Conservation (phyloP, 75 land plant species). For the Ceratopteris richardii region DNA sequence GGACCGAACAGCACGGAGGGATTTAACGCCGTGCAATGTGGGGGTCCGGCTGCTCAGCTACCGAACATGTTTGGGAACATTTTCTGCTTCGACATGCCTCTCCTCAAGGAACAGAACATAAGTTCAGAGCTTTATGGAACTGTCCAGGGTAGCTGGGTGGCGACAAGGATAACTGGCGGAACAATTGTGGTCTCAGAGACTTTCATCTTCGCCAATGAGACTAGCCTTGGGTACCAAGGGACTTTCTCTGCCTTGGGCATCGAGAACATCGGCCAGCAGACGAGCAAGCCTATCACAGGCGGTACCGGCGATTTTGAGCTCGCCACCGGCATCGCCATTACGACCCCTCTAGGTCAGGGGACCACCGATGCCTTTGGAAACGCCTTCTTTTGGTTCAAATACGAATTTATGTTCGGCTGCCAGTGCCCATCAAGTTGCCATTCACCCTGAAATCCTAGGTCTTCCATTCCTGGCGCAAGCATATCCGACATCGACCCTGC, state of each 20-base stretch:
- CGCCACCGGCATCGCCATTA: not conserved
- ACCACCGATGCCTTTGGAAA: not conserved
- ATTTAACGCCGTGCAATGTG: no score
- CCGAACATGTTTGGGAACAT: not conserved
- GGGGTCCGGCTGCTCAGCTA: not conserved
- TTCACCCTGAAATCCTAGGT: no score
- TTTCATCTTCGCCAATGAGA: not conserved
- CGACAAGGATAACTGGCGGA: not conserved
- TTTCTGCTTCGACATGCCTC: conserved; percentile 2
- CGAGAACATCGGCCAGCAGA: not conserved
- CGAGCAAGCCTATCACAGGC: not conserved
- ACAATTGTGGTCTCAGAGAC: not conserved
- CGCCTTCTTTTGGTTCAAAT: not conserved
- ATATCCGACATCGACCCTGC: no score
- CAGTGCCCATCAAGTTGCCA: not conserved
- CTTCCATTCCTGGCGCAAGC: no score
- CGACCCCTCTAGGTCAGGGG: not conserved
- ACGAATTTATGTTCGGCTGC: not conserved
- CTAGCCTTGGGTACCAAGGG: not conserved
- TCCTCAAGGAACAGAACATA: not conserved
- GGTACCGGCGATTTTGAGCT: not conserved
- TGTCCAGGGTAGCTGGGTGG: not conserved
- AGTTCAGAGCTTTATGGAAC: not conserved
- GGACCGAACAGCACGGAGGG: no score
- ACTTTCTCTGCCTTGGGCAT: conserved; percentile 1